These are phyloP conservation scores for Dendrobium chrysotoxum DNA, from an alignment of 106 monocot species.

Conservation along the genomic window DNA sequence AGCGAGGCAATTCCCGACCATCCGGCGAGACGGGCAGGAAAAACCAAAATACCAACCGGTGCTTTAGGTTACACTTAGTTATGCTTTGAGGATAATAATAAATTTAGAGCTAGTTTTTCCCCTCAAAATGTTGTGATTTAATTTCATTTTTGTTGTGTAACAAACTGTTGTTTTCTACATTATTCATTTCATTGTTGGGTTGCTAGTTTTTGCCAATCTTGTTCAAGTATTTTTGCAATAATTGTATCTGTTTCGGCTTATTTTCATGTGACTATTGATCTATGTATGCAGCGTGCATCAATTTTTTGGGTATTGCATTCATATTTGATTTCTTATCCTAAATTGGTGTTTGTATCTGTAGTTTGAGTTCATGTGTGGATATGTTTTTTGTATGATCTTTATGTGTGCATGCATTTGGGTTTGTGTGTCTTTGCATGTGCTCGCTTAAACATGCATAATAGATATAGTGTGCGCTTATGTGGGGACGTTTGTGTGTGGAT, in stretches of 20 bases:
- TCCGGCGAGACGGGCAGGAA: too few relatives aligned
- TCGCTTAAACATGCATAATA: neutral
- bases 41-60: too few relatives aligned
- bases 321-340: neutral
- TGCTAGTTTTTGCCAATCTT: neutral
- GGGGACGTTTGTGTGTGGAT: neutral
- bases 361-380: too few relatives aligned
- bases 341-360: too few relatives aligned
- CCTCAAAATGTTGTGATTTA: neutral
- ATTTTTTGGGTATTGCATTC: neutral
- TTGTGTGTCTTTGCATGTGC: too few relatives aligned
- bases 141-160: neutral
- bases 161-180: neutral
- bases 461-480: neutral
- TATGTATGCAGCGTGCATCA: neutral
- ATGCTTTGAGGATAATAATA: neutral
- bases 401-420: neutral
- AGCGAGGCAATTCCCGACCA: too few relatives aligned
- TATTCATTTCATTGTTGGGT: neutral
- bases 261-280: neutral
- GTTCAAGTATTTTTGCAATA: neutral
- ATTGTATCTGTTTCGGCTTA: slow-evolving; percentile 2
- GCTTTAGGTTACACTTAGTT: neutral
- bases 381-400: neutral
- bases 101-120: neutral